Conservation (phyloP, 306 rosid species). For the Mimosa pudica region DNA sequence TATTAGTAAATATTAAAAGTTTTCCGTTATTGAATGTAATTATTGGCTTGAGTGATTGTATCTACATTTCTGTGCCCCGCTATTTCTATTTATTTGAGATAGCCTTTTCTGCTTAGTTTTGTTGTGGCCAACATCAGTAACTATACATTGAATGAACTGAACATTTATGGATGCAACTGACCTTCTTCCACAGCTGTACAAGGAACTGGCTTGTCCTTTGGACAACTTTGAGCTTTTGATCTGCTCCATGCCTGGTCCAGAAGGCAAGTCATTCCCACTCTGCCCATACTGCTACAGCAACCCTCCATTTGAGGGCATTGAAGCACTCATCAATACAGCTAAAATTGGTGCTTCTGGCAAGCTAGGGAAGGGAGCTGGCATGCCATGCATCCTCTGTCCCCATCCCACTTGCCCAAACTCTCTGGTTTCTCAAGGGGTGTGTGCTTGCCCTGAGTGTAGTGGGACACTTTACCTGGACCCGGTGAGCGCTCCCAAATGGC, state of each 20-base stretch:
- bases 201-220: conserved; percentile 87
- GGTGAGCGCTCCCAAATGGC: conserved; percentile 89
- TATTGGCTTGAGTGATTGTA: conserved; percentile 26
- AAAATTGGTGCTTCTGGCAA: conserved; percentile 60
- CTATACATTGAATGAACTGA: conserved; percentile 19
- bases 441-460: conserved; percentile 95
- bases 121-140: conserved; percentile 16
- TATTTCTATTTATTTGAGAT: conserved; percentile 26
- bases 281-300: conserved; percentile 96
- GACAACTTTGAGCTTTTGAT: conserved; percentile 93
- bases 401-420: conserved; percentile 94
- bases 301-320: conserved; percentile 97
- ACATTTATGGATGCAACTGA: neutral
- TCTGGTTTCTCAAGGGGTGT: conserved; percentile 78
- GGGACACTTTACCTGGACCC: conserved; percentile 94
- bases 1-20: neutral
- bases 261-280: conserved; percentile 85
- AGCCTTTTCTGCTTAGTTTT: conserved; percentile 13
- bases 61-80: conserved; percentile 25
- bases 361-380: conserved; percentile 89
- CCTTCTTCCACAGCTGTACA: conserved; percentile 71
- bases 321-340: conserved; percentile 53
- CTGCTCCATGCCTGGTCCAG: conserved; percentile 85
- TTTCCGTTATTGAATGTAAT: conserved; percentile 20
- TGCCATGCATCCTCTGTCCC: conserved; percentile 93